Base-by-base conservation (phyloP, 148 eudicot species). In the Chenopodium berlandieri region DNA sequence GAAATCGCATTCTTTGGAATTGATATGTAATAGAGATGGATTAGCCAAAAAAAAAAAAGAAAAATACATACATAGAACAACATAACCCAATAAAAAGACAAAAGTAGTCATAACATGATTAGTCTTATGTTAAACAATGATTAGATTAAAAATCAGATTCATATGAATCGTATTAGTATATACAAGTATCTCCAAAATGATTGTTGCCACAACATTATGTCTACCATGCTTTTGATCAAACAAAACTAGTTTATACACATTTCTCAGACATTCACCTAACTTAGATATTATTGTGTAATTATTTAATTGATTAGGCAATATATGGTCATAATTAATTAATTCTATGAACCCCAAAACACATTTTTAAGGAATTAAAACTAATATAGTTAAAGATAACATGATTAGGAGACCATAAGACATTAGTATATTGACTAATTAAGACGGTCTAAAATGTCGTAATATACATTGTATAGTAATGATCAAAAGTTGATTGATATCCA, bases 221-320 rank as follows among this genome's bases (percentile, higher is more conserved):
- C 77, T 60, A 80, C 20, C n/a, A 40, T 30, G 52, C 34, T 50
- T 22, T 12, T 34, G 22, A 73, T 78, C 56, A 32, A 65, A 58
- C 65, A 65, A 83, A 64, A 40, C 25, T 27, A 79, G 27, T 74
- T 54, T 74, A 54, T 83, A 40, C 78, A 74, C 52, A 54, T 34
- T 14, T 4, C 16, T 66, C 12, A 19, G 79, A 83, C 75, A 78
- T 13, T 46, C 79, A 79, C 79, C 85, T 75, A 83, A 66, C 82
- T 58, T 83, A 25, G 34, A 52, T 30, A 40, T 73, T 13, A 30
- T 73, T 68, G n/a, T 69, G 66, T 67, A 2, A 74, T 47, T 48
- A 25, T 9, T 50, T 5, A 62, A 46, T 81, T 50, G 14, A 56
- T 62, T 58, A 63, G 65, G 66, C 46, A 31, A 75, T 20, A 65